phyloP scores from a whole-genome alignment of 345 rosid genomes.

The Odontarrhena argentea region DNA sequence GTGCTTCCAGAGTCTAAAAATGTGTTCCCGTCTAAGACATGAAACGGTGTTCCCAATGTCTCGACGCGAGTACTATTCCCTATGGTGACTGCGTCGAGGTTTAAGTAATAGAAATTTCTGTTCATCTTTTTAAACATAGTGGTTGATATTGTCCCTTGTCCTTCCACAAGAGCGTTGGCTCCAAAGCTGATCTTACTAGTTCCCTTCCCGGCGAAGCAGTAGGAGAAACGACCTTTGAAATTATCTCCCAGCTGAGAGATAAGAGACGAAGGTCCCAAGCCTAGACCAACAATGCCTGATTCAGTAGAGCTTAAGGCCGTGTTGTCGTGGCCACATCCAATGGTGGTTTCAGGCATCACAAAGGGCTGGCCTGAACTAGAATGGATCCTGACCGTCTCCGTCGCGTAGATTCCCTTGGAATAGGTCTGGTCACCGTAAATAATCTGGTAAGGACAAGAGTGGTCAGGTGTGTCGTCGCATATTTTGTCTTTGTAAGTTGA shows the following conservation, averaged over 20 bases:
- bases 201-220: slow-evolving; percentile 20
- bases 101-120: slow-evolving; percentile 17
- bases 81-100: slow-evolving; percentile 28
- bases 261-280: neutral
- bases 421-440: neutral
- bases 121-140: neutral
- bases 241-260: slow-evolving; percentile 21
- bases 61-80: neutral
- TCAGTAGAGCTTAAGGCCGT: neutral
- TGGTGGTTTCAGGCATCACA: slow-evolving; percentile 1
- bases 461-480: neutral
- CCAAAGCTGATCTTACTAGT: slow-evolving; percentile 29
- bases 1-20: slow-evolving; percentile 24
- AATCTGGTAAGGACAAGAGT: slow-evolving; percentile 5
- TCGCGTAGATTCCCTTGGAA: neutral
- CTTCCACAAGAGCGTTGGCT: neutral
- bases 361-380: slow-evolving; percentile 30
- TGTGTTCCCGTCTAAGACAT: slow-evolving; percentile 17
- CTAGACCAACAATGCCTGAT: slow-evolving; percentile 25
- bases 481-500: slow-evolving; percentile 1
- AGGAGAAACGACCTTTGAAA: slow-evolving; percentile 14
- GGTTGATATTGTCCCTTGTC: slow-evolving; percentile 13
- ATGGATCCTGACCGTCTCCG: slow-evolving; percentile 19
- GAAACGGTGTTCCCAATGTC: slow-evolving; percentile 25
- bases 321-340: slow-evolving; percentile 31